Base-by-base conservation (phyloP, 805 yeast species). In the Myxozyma udenii region DNA sequence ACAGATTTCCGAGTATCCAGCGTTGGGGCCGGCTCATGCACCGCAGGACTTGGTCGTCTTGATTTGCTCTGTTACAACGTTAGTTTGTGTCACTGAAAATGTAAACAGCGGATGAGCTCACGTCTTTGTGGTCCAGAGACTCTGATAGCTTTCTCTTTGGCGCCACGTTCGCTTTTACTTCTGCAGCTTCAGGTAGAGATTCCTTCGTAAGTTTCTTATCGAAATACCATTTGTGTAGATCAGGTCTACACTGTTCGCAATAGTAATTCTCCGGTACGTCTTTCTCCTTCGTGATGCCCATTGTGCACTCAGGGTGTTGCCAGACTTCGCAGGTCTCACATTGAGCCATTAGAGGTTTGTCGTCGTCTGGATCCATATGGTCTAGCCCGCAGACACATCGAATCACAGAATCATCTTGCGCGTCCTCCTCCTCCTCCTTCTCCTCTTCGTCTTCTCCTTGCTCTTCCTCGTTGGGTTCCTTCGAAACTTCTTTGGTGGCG, bases 231-330 rank as follows among this genome's bases (percentile, higher is more conserved):
- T 48, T 37, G n/a, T 41, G 44, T 36, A 41, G 44, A n/a, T 54
- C 61, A 0, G 75, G 74, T 49, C 69, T 71, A 64, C 88, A 83
- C 23, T 71, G 67, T 56, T 74, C 72, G 66, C 89, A 84, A 22
- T 61, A 47, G 64, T 84, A 83, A 24, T 70, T 61, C 14, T 78
- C 73, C 0, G 87, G 86, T 3, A 81, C 72, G 41, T 67, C 68
- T 36, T 64, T 66, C 45, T 63, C 68, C 50, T 66, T 69, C 18
- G 69, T 66, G 6, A 70, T 64, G 41, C 74, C 80, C 40, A 81
- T 74, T 74, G 81, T 74, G 63, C 90, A 84, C 50, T 62, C 68
- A 14, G 80, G 75, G 63, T 84, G 90, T 66, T 84, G 90, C 88
- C 88, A 84, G 3, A 81, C 75, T 44, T 71, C 63, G 64, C 90